A percentile compares a stretch with the other conserved stretches of the same genome.
These are phyloP conservation scores for Chaetomium tenue DNA, from an alignment of 495 filamentous ascomycete genomes.

Conservation along the genomic window DNA sequence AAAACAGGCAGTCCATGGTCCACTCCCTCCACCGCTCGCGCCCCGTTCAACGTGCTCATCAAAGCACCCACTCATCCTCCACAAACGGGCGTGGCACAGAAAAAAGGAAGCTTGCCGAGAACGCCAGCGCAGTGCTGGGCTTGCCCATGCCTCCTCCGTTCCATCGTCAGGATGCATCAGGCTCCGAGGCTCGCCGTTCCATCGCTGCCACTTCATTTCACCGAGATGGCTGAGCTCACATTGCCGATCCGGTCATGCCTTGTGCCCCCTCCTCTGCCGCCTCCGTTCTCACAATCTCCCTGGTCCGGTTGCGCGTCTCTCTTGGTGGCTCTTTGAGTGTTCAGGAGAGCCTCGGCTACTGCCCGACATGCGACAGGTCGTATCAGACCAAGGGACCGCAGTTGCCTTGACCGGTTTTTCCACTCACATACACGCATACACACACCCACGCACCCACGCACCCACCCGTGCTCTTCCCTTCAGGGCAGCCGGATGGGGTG, in stretches of 20 bases:
- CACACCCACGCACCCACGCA: background rate
- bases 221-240: conserved; percentile 9
- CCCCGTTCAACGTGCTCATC: conserved; percentile 12
- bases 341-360: conserved; percentile 1
- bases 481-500: background rate
- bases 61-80: conserved; percentile 1
- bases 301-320: background rate
- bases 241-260: conserved; percentile 11
- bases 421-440: background rate
- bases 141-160: conserved; percentile 13
- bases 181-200: background rate
- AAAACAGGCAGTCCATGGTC: background rate
- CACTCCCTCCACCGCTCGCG: background rate
- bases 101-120: conserved; percentile 3
- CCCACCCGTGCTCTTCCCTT: too few relatives aligned
- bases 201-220: conserved; percentile 11
- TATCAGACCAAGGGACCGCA: background rate
- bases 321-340: background rate
- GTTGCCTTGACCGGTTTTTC: background rate
- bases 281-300: conserved; percentile 1
- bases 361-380: conserved; percentile 5
- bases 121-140: background rate
- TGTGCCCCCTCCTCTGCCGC: background rate
- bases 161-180: background rate
- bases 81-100: background rate